Evolutionary conservation across 371 early-diverging fungal genomes (phyloP).

Genomic region (Syncephalis fuscata): DNA sequence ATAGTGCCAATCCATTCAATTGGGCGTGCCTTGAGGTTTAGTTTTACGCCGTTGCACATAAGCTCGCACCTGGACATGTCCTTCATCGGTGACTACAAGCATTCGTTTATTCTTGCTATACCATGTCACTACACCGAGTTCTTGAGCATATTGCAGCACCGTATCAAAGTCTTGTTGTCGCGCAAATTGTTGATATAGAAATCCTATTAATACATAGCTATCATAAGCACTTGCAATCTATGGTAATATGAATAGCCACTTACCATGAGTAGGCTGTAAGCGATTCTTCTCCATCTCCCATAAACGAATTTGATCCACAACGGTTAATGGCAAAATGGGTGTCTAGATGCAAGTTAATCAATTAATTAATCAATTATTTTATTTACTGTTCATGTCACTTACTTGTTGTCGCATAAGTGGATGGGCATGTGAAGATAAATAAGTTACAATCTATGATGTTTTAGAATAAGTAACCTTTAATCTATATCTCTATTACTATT

Average conservation of each 20-base stretch:
- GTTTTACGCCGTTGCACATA: conserved; percentile 12
- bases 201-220: conserved; percentile 19
- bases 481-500: conserved; percentile 23
- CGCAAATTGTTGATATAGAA: conserved; percentile 70
- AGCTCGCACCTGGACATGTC: conserved; percentile 13
- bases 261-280: conserved; percentile 33
- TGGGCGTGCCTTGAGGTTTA: background rate
- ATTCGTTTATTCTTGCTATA: conserved; percentile 34
- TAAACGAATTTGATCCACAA: conserved; percentile 90
- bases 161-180: conserved; percentile 59
- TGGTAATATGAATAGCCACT: conserved; percentile 1
- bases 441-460: conserved; percentile 62
- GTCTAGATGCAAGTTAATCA: conserved; percentile 11
- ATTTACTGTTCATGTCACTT: conserved; percentile 4
- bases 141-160: conserved; percentile 53
- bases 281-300: conserved; percentile 97
- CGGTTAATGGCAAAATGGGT: conserved; percentile 81
- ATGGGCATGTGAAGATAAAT: conserved; percentile 80
- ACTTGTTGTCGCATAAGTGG: conserved; percentile 73
- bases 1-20: too few relatives aligned
- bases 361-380: background rate
- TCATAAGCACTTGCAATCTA: background rate
- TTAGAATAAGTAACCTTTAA: background rate
- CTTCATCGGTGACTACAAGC: conserved; percentile 41
- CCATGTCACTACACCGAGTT: conserved; percentile 69